Base-by-base conservation (phyloP, 1,284 basidiomycete species). In the Athelia sp. region DNA sequence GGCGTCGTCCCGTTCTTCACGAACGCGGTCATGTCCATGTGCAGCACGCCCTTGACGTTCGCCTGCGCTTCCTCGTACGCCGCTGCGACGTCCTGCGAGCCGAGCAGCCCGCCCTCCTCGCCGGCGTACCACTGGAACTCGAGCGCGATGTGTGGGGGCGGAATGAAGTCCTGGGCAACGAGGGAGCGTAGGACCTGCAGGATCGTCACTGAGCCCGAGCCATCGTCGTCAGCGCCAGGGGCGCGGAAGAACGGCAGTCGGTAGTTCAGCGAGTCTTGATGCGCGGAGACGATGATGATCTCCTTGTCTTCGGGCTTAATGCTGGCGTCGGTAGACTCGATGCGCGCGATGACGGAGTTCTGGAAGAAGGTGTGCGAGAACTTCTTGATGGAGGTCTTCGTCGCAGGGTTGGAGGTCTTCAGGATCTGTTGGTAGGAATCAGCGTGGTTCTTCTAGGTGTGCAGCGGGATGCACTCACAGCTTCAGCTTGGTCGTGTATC, bases 51-150 rank as follows among this genome's bases (percentile, higher is more conserved):
- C 26, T 29, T 29, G 6, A 29, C 26, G 26, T 29, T 13, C 26
- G 26, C 26, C 6, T 29, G 26, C 26, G 26, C 26, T 13, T 29
- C 6, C 26, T 29, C 36, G 36, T 40, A 40, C n/a, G n/a, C 36
- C 8, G 36, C 36, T 4, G 36, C 36, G 36, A 40, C 17, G 36
- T 40, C 17, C 36, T 22, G 36, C 21, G 36, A 40, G 17, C 84
- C 85, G 21, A 87, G 73, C 9, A 87, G 69, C 14, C 84, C 84
- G n/a, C 71, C 76, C 61, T 85, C 82, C 62, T 85, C 82, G 15
- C 77, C 82, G 23, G 77, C 74, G 63, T 81, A 73, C 72, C 76
- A 87, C 65, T 86, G 83, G 65, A 86, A 82, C 62, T 88, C 84
- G 50, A 88, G 75, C 2, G 82, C 76, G 3, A 63, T 66, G 15